Base-by-base conservation (phyloP, 441 rosid genomes). In the Viola pubescens region DNA sequence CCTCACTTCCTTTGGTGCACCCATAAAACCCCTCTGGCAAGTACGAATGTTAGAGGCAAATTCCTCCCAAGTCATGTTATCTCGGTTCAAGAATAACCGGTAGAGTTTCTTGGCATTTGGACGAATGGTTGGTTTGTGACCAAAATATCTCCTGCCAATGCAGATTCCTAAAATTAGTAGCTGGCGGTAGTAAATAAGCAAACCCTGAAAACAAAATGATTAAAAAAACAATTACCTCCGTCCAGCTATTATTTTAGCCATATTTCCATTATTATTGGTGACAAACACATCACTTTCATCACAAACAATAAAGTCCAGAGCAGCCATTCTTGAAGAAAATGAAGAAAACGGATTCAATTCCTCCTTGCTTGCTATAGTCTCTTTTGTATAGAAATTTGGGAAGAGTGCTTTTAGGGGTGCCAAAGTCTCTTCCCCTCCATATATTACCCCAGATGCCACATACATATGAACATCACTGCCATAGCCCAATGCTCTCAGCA, bases 381-480 rank as follows among this genome's bases (percentile, higher is more conserved):
- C 99, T 77, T 94, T 94, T 0, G 97, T 78, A 68, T 83, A 72
- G 71, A 86, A 83, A 76, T 94, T 81, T 2, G 99, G 99, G 75
- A 94, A 94, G 34, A 94, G 90, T 48, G 77, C 84, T 77, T 82
- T 94, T 40, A 94, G 62, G 54, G 98, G 94, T 65, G 89, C 91
- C 62, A 91, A 72, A 14, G 97, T 81, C 70, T 81, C 87, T 63
- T 87, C 89, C 60, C 95, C 95, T 71, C 94, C 82, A 55, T 94
- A 94, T 4, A 90, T 97, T 75, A 85, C 98, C 52, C 99, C 99
- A 5, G 99, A 94, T 58, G 99, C 99, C 60, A 94, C 99, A 62
- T 94, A 94, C 51, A 94, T 79, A 73, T 91, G 88, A 54, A 87
- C 87, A 42, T 88, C 94, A 3, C 87, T 87, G 62, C 95, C 94